Base-by-base conservation (phyloP, 2,329 filamentous ascomycete genomes). In the Nectriaceae sp. region DNA sequence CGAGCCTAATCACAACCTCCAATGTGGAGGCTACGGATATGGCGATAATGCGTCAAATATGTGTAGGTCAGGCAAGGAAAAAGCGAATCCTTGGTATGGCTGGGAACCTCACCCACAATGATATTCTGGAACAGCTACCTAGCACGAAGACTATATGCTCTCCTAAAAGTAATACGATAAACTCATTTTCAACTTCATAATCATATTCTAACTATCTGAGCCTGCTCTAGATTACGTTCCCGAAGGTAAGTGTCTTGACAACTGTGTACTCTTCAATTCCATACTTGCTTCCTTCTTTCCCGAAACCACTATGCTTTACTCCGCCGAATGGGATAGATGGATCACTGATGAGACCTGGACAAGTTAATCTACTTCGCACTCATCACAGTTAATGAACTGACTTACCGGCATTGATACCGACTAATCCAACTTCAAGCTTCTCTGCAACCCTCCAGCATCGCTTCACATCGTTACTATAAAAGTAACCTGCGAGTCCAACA, bases 221-320 rank as follows among this genome's bases (percentile, higher is more conserved):
- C n/a, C n/a, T n/a, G n/a, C n/a, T n/a, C n/a, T n/a, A n/a, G n/a
- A n/a, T n/a, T n/a, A n/a, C n/a, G n/a, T n/a, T n/a, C n/a, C 26
- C 26, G 26, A 8, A 31, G 8, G 26, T 64, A 10, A 64, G 50
- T 62, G 78, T 86, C 75, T 90, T 90, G 50, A 85, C 84, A 41
- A 79, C 71, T 56, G 82, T 75, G 63, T 88, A 90, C 69, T 90
- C 88, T 22, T 85, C 82, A 53, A 89, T 82, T 11, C 87, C 87
- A 51, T 89, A 87, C 63, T 82, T 80, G 58, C 84, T 85, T 35
- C 88, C 88, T 69, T 91, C 88, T 48, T 85, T 75, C 11, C 88
- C 88, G 59, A 89, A 90, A 19, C 88, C 88, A 59, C 83, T 88
- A 70, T 89, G 76, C 71, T 92, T 91, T 37, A 92, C 83, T 54